Evolutionary conservation across 2,329 filamentous ascomycete genomes (phyloP).

Genomic region (Thermothelomyces thermophilus): DNA sequence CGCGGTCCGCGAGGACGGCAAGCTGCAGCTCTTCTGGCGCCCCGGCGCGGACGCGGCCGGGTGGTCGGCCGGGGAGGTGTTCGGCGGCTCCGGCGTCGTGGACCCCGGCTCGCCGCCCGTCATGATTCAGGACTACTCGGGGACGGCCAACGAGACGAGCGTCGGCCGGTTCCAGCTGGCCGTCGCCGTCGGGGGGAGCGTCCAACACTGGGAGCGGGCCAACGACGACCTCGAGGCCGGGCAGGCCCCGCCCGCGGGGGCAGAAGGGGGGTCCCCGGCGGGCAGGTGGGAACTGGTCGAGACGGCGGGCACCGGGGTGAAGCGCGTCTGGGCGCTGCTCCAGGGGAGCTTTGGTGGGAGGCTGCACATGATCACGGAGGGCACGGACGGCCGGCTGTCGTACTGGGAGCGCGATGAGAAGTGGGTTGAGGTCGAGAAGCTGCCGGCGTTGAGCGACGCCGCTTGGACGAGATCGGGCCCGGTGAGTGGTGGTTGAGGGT

Average conservation of each 20-base stretch:
- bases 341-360: slow-evolving; percentile 16
- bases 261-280: not conserved
- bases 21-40: slow-evolving; percentile 21
- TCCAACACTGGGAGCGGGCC: slow-evolving; percentile 20
- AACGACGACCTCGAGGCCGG: not conserved
- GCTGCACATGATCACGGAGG: slow-evolving; percentile 22
- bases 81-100: slow-evolving; percentile 15
- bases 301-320: slow-evolving; percentile 6
- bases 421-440: slow-evolving; percentile 11
- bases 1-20: slow-evolving; percentile 14
- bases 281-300: slow-evolving; percentile 17
- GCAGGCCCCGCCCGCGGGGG: not conserved
- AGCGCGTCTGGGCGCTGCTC: slow-evolving; percentile 17
- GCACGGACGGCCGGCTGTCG: slow-evolving; percentile 8
- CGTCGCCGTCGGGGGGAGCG: slow-evolving; percentile 14
- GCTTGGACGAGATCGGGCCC: slow-evolving; percentile 1
- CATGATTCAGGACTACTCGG: slow-evolving; percentile 21
- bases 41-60: not conserved
- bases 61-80: slow-evolving; percentile 16
- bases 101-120: slow-evolving; percentile 13
- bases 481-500: slow-evolving; percentile 10
- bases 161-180: slow-evolving; percentile 17
- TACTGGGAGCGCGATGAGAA: slow-evolving; percentile 20
- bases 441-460: slow-evolving; percentile 2
- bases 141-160: slow-evolving; percentile 14